Percentiles rank a stretch among this genome's conserved stretches.
phyloP scores from a whole-genome alignment of 768 basidiomycete species.

The Trametes villosa region DNA sequence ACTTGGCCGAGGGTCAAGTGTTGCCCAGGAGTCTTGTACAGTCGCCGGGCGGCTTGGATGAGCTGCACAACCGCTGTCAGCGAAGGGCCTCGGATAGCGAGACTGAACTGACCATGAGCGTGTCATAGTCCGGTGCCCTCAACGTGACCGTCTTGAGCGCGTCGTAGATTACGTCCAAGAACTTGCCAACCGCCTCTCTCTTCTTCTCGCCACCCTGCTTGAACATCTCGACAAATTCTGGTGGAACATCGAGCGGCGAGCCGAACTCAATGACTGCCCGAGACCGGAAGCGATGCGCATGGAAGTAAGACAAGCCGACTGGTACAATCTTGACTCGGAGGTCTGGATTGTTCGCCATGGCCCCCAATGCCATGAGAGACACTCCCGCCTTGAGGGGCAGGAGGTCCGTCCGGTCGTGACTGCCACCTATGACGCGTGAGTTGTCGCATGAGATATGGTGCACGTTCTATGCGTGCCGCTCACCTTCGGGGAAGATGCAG shows the following conservation, averaged over 20 bases:
- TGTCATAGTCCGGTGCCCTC: constrained; percentile 95
- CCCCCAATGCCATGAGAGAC: constrained; percentile 96
- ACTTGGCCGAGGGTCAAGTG: constrained; percentile 94
- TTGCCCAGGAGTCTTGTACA: constrained; percentile 94
- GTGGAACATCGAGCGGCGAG: constrained; percentile 87
- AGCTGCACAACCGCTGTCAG: constrained; percentile 52
- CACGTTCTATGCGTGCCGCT: too few species aligned
- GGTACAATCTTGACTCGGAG: constrained; percentile 88
- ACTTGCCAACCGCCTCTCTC: constrained; percentile 85
- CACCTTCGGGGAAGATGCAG: constrained; percentile 98
- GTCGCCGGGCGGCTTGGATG: constrained; percentile 90
- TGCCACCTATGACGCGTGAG: constrained; percentile 72
- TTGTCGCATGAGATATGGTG: too few species aligned
- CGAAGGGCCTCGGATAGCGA: too few species aligned
- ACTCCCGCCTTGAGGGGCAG: constrained; percentile 98
- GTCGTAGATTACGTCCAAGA: constrained; percentile 91
- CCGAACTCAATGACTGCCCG: constrained; percentile 98
- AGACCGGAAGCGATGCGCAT: constrained; percentile 80
- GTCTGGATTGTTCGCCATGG: constrained; percentile 89
- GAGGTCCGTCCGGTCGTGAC: constrained; percentile 95
- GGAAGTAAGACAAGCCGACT: constrained; percentile 48
- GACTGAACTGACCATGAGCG: constrained; percentile 93
- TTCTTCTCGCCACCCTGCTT: constrained; percentile 87
- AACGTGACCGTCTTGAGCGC: constrained; percentile 95
- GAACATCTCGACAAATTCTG: constrained; percentile 87